Evolutionary conservation across 2,329 filamentous ascomycete genomes (phyloP).

Genomic region (Monilinia laxa): DNA sequence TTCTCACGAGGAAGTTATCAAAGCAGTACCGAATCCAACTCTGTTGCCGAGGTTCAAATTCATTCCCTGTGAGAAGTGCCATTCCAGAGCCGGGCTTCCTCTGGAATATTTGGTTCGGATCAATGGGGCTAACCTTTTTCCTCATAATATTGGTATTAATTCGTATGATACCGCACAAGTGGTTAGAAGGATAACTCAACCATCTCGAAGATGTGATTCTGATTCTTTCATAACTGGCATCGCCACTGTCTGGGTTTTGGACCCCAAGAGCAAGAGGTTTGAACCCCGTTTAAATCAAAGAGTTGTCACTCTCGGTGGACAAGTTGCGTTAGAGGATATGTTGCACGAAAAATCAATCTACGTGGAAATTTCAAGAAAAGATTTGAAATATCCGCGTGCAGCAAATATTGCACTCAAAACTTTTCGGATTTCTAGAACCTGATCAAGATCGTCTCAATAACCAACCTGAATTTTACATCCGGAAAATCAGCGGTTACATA

Average conservation of each 20-base stretch:
- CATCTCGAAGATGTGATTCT: not conserved
- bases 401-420: no score
- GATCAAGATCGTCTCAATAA: no score
- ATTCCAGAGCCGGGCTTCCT: not conserved
- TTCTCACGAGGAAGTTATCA: not conserved
- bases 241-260: not conserved
- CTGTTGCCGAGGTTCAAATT: not conserved
- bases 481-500: no score
- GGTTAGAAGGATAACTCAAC: not conserved
- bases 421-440: no score
- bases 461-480: no score
- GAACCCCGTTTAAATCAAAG: not conserved
- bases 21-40: no score
- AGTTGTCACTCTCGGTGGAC: not conserved
- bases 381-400: not conserved
- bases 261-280: not conserved
- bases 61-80: not conserved
- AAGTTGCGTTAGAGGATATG: no score
- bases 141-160: no score
- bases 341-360: not conserved
- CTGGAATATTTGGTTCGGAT: not conserved
- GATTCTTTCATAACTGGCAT: not conserved
- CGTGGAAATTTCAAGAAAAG: not conserved
- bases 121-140: not conserved
- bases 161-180: slow-evolving; percentile 2